phyloP scores from a whole-genome alignment of 2,329 filamentous ascomycete species.

The Talaromyces sp. region DNA sequence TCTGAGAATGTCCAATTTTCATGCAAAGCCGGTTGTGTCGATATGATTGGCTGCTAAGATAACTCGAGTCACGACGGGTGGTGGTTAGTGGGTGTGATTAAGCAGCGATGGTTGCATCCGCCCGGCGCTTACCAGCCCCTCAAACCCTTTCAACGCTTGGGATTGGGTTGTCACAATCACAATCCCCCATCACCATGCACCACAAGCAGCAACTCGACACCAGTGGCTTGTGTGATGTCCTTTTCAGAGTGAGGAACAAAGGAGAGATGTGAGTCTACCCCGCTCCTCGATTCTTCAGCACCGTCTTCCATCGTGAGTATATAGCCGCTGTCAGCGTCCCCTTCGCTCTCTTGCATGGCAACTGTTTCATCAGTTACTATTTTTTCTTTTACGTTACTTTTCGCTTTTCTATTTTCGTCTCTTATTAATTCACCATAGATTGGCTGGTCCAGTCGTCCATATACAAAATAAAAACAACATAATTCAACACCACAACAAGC shows the following conservation, averaged over 20 bases:
- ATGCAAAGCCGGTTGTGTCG: neutral
- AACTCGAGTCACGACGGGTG: neutral
- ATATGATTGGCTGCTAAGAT: slow-evolving; percentile 3
- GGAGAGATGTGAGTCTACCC: slow-evolving; percentile 5
- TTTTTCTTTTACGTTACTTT: slow-evolving; percentile 23
- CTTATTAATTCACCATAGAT: slow-evolving; percentile 30
- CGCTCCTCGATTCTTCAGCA: slow-evolving; percentile 15
- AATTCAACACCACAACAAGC: slow-evolving; percentile 20
- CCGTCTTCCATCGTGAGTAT: slow-evolving; percentile 23
- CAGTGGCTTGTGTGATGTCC: neutral
- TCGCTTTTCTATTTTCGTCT: slow-evolving; percentile 33
- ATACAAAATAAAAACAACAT: slow-evolving; percentile 10
- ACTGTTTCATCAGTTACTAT: slow-evolving; percentile 21
- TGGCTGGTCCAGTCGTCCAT: slow-evolving; percentile 44
- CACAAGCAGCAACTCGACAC: slow-evolving; percentile 7
- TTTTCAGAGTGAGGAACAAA: neutral
- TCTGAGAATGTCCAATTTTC: neutral
- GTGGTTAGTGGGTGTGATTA: slow-evolving; percentile 7
- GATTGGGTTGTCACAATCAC: slow-evolving; percentile 1
- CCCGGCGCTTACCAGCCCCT: slow-evolving; percentile 14
- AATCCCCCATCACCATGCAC: slow-evolving; percentile 11
- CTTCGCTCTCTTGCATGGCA: slow-evolving; percentile 14
- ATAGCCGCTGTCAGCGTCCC: slow-evolving; percentile 31
- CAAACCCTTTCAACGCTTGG: neutral
- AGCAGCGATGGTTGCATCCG: slow-evolving; percentile 9